These are phyloP conservation scores for Vishniacozyma victoriae DNA, from an alignment of 768 basidiomycete genomes.

Conservation along the genomic window DNA sequence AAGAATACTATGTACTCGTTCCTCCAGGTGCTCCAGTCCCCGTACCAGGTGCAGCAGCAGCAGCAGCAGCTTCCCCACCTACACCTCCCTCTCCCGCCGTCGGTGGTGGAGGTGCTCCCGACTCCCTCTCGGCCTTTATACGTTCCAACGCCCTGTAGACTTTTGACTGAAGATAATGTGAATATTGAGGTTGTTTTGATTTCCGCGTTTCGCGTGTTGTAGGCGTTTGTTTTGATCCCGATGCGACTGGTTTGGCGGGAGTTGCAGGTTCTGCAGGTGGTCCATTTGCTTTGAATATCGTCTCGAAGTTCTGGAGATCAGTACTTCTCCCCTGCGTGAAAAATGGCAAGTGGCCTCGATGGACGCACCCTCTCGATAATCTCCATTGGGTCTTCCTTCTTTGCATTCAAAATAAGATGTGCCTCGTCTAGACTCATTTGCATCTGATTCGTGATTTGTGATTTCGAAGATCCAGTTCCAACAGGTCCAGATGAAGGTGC, in stretches of 20 bases:
- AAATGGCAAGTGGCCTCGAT: no score
- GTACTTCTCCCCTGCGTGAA: neutral
- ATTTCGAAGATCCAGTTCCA: constrained; percentile 58
- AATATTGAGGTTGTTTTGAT: constrained; percentile 50
- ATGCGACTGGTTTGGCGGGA: constrained; percentile 47
- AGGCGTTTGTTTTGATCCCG: constrained; percentile 38
- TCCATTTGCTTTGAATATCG: constrained; percentile 83
- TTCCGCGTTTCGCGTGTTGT: constrained; percentile 7
- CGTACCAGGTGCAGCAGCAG: neutral
- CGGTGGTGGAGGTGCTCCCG: constrained; percentile 7
- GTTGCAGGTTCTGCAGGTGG: constrained; percentile 57
- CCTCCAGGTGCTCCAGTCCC: neutral
- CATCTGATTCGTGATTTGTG: constrained; percentile 74
- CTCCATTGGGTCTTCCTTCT: constrained; percentile 65
- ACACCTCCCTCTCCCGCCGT: neutral
- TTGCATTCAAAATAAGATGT: constrained; percentile 80
- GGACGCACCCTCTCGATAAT: constrained; percentile 62
- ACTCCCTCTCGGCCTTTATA: constrained; percentile 73
- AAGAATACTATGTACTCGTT: no score
- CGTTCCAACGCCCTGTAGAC: constrained; percentile 91
- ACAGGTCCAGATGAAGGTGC: constrained; percentile 67
- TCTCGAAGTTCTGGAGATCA: constrained; percentile 71
- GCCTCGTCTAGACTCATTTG: constrained; percentile 96
- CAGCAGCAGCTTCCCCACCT: neutral
- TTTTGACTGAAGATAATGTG: constrained; percentile 94